Evolutionary conservation across 139 green algal species (phyloP).

Genomic region (Chlamydomonas sphaeroides): DNA sequence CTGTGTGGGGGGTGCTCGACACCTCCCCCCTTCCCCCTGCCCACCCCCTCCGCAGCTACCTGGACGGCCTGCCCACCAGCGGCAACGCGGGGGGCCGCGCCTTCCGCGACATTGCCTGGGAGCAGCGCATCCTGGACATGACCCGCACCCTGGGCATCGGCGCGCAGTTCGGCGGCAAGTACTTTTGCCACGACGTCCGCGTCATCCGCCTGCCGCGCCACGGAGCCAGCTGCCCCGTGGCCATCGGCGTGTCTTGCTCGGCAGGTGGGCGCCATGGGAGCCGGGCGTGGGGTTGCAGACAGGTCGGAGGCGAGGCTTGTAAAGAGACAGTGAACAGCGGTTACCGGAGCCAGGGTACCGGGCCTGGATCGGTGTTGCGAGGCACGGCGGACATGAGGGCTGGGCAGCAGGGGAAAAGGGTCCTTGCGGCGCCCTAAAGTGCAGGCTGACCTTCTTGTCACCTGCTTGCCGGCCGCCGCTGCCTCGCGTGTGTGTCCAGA

Average conservation of each 20-base stretch:
- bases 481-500: too few relatives aligned
- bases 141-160: slow-evolving; percentile 51
- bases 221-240: slow-evolving; percentile 56
- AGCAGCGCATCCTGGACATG: slow-evolving; percentile 52
- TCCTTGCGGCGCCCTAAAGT: too few relatives aligned
- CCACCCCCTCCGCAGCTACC: slow-evolving; percentile 41
- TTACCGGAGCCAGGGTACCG: too few relatives aligned
- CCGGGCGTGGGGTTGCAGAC: too few relatives aligned
- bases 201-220: slow-evolving; percentile 60
- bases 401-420: too few relatives aligned
- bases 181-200: slow-evolving; percentile 65
- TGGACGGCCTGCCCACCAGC: slow-evolving; percentile 54
- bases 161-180: slow-evolving; percentile 55
- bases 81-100: slow-evolving; percentile 49
- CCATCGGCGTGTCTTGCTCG: slow-evolving; percentile 61
- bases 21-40: not conserved
- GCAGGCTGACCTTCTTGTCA: too few relatives aligned
- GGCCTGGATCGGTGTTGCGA: too few relatives aligned
- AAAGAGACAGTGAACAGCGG: too few relatives aligned
- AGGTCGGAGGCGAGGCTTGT: too few relatives aligned
- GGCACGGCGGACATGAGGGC: too few relatives aligned
- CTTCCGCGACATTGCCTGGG: slow-evolving; percentile 62
- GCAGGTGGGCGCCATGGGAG: slow-evolving; percentile 47
- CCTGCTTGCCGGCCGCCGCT: too few relatives aligned
- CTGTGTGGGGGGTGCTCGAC: too few relatives aligned